Evolutionary conservation across 1,139 yeast genomes (phyloP), one percentile per base, ranked within the genome.

Genomic region (Lodderomyces parapsilosis): DNA sequence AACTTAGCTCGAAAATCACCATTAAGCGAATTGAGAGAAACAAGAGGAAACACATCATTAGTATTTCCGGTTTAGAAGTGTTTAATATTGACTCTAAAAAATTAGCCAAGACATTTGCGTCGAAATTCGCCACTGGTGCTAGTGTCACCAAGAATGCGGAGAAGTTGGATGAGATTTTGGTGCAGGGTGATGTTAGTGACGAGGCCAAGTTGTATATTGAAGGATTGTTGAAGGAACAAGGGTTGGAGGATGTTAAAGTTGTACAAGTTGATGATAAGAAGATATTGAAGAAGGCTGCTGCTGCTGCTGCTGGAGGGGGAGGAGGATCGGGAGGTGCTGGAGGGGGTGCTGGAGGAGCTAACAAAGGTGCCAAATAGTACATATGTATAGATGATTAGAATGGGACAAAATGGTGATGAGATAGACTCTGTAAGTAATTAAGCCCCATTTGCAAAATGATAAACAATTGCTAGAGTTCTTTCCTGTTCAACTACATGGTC

Each of bases 111-210:
- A 83, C 90, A 0, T 89, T 93, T 65, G 95, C 97, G 0, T 84
- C 94, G 33, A 89, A 88, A 63, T 93, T 91, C 61, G 99, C 99
- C 18, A 91, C 98, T 3, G 99, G 99, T 39, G 94, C 97, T 20
- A 82, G 94, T 36, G 96, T 91, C n/a, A 83, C 91, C 7, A 91
- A 91, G 67, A 86, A 84, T 50, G 93, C 84, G 9, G 98, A 91
- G 54, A 91, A 91, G 65, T 86, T 86, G 60, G 97, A 91, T 51
- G 98, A 91, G 59, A 81, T 91, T 45, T 79, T 89, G 49, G 86
- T 91, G 46, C 98, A 91, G 68, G 99, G 99, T 55, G 99, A 93
- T 63, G 94, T 91, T 38, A 86, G 91, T 50, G 96, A 90, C 53
- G 96, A 86, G 57, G 95, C 93, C 19, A 94, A 86, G 58, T 86